Evolutionary conservation across 768 basidiomycete species (phyloP).

Genomic region (Serendipita indica): DNA sequence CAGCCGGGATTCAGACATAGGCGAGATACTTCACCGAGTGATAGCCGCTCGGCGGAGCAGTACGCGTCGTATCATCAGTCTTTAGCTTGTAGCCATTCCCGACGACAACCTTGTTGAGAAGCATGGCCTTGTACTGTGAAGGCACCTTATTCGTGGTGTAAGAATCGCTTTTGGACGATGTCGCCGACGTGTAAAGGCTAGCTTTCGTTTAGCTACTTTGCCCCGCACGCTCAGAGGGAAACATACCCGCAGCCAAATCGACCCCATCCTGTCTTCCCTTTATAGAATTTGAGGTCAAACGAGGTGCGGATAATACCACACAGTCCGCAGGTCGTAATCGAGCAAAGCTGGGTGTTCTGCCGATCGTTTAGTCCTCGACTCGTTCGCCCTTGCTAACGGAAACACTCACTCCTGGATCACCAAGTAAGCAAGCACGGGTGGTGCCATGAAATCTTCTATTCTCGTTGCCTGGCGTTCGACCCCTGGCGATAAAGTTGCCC

Average conservation of each 20-base stretch:
- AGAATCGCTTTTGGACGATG: constrained; percentile 45
- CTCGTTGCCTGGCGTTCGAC: constrained; percentile 51
- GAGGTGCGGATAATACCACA: constrained; percentile 44
- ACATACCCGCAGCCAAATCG: constrained; percentile 26
- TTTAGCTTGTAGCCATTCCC: not conserved
- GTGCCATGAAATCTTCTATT: constrained; percentile 68
- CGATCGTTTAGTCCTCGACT: too few relatives aligned
- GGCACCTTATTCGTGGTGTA: constrained; percentile 32
- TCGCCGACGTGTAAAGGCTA: constrained; percentile 59
- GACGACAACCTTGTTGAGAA: constrained; percentile 1
- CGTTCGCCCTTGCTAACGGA: too few relatives aligned
- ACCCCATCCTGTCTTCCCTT: constrained; percentile 61
- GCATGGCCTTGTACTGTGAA: constrained; percentile 5
- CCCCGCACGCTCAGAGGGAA: not conserved
- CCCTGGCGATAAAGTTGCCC: constrained; percentile 41
- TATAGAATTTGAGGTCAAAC: constrained; percentile 33
- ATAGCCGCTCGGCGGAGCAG: constrained; percentile 44
- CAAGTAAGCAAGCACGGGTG: constrained; percentile 44
- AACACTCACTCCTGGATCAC: constrained; percentile 16
- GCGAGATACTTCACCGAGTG: constrained; percentile 58
- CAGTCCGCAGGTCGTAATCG: constrained; percentile 40
- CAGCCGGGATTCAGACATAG: too few relatives aligned
- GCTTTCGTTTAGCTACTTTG: not conserved
- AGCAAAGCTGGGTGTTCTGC: constrained; percentile 38
- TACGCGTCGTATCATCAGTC: constrained; percentile 40